Base-by-base conservation (phyloP, 78 protist genomes). In the Speleostelium caveatum region DNA sequence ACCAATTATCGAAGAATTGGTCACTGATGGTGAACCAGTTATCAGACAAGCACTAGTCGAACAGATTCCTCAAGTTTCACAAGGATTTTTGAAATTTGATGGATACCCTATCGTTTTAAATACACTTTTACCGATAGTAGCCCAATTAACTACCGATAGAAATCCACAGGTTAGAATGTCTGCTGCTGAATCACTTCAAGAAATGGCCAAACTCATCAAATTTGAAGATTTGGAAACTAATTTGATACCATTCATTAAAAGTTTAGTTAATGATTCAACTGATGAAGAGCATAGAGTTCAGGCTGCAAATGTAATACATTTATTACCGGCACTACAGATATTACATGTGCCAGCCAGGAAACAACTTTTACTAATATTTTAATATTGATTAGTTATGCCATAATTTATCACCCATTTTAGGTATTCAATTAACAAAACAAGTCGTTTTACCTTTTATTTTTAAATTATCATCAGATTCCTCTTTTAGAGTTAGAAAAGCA, bases 271-370 rank as follows among this genome's bases (percentile, higher is more conserved):
- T 75, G 92, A 86, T 55, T 65, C 86, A 28, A 86, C 92, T 26
- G 92, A 86, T 56, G 92, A 86, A 28, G 92, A 86, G 8, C 92
- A 86, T 66, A 39, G 92, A 30, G 92, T 86, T 39, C 86, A 86
- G 71, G 92, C 92, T 86, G 92, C 92, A 32, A 75, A 69, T 74
- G 92, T 86, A 75, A n/a, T n/a, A n/a, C n/a, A n/a, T n/a, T n/a
- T n/a, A n/a, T 22, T 28, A 30, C 2, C 30, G 14, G 26, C 63
- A 58, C 14, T 58, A 24, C 26, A 58, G 22, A 58, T 3, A 58
- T 24, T 16, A 0, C 6, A 17, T 58, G 22, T 58, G 22, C 1
- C 28, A 59, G 10, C 28, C 10, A 59, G 10, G n/a, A n/a, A 0
- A 24, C n/a, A 0, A 0, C n/a, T 56, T 56, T 56, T 56, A 24